Evolutionary conservation across 2,329 filamentous ascomycete genomes (phyloP).

Genomic region (Arthrobotrys musiformis): DNA sequence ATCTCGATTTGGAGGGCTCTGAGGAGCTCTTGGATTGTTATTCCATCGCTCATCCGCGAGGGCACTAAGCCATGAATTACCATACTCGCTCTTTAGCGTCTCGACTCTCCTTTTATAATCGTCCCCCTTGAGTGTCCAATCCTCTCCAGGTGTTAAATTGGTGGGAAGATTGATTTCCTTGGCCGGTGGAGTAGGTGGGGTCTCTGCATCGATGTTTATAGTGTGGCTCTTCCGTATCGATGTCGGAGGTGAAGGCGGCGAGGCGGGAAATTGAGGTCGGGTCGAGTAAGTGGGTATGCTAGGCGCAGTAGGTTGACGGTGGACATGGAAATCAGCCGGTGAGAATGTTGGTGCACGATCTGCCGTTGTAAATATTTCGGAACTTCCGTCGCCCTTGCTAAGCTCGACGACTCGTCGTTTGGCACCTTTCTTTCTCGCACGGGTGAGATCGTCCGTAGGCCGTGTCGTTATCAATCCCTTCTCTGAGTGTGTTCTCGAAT

Average conservation of each 20-base stretch:
- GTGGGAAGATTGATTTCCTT: constrained; percentile 50
- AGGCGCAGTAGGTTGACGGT: constrained; percentile 23
- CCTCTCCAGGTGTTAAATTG: constrained; percentile 59
- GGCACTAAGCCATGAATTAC: constrained; percentile 85
- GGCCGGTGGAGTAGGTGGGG: constrained; percentile 49
- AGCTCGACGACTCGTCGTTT: constrained; percentile 59
- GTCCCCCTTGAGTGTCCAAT: constrained; percentile 77
- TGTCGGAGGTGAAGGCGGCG: constrained; percentile 55
- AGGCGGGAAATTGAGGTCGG: constrained; percentile 43
- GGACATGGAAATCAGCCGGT: constrained; percentile 42
- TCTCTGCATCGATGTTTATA: constrained; percentile 57
- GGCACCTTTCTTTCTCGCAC: constrained; percentile 58
- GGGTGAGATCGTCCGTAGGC: constrained; percentile 57
- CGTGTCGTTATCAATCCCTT: constrained; percentile 56
- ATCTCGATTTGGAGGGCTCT: constrained; percentile 60
- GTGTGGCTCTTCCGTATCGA: constrained; percentile 57
- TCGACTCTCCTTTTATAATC: constrained; percentile 90
- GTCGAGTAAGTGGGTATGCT: constrained; percentile 39
- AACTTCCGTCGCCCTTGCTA: constrained; percentile 57
- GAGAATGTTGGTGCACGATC: constrained; percentile 45
- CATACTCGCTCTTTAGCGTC: constrained; percentile 83
- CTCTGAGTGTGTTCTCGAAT: constrained; percentile 29
- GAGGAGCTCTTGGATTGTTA: constrained; percentile 65
- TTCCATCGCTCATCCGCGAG: constrained; percentile 75
- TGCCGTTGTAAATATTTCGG: constrained; percentile 45